Conservation (phyloP, 257 asterid species). For the Nicotiana noctiflora region DNA sequence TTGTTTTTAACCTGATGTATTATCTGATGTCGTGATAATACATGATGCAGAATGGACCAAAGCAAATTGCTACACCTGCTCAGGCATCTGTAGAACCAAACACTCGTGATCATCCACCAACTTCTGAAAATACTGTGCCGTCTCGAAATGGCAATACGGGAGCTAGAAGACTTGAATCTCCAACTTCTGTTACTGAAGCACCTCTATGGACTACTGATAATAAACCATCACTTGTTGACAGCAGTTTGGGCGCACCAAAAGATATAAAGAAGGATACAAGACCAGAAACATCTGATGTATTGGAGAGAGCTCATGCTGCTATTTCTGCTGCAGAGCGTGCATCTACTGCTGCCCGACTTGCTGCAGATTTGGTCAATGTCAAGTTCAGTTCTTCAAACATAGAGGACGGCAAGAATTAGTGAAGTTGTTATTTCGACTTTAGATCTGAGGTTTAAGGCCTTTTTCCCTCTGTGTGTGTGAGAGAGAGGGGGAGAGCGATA, state of each 20-base stretch:
- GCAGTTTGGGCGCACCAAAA: constrained; percentile 12
- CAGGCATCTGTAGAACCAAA: constrained; percentile 18
- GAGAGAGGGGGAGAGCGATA: neutral
- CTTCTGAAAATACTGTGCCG: constrained; percentile 17
- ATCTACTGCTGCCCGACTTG: constrained; percentile 87
- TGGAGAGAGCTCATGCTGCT: constrained; percentile 72
- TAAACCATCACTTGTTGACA: constrained; percentile 22
- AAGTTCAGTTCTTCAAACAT: constrained; percentile 27
- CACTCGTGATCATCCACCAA: constrained; percentile 19
- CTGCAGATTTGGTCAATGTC: constrained; percentile 60
- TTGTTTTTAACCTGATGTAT: neutral
- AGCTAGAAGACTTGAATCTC: constrained; percentile 19
- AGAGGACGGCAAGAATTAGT: constrained; percentile 23
- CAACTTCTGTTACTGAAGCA: constrained; percentile 16
- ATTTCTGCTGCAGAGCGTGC: constrained; percentile 94
- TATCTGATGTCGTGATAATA: neutral
- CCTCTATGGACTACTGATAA: constrained; percentile 16
- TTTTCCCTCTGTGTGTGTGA: neutral
- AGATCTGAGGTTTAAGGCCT: neutral
- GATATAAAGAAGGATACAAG: constrained; percentile 23
- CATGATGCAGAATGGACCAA: constrained; percentile 69
- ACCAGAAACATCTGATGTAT: constrained; percentile 38
- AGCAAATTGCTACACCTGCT: constrained; percentile 40
- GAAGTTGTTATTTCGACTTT: neutral
- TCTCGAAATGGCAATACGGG: constrained; percentile 26